These are phyloP conservation scores for Stipa capillata DNA, from an alignment of 176 grass and related monocot genomes.

Conservation along the genomic window DNA sequence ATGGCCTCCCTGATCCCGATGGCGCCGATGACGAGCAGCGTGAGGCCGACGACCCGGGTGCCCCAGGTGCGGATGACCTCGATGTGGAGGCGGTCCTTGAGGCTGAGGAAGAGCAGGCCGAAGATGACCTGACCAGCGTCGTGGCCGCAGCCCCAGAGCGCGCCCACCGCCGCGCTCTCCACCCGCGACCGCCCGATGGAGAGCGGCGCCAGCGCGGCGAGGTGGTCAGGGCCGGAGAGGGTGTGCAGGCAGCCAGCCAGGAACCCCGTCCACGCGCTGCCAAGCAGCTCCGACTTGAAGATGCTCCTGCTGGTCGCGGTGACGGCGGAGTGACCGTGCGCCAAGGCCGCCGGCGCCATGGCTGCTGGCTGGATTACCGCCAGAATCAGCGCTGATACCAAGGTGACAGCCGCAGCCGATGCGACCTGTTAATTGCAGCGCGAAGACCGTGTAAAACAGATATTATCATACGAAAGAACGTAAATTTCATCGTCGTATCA, in stretches of 20 bases:
- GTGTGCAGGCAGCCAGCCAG: conserved; percentile 84
- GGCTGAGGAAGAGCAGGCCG: conserved; percentile 63
- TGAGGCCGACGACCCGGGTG: conserved; percentile 72
- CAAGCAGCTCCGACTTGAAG: conserved; percentile 53
- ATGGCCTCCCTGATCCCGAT: conserved; percentile 68
- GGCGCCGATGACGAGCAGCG: conserved; percentile 65
- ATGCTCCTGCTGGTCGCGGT: conserved; percentile 24
- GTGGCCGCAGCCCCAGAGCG: conserved; percentile 85
- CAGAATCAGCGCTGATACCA: conserved; percentile 16
- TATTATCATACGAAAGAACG: not conserved
- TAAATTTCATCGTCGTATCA: not conserved
- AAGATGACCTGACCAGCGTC: conserved; percentile 70
- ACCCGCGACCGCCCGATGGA: conserved; percentile 61
- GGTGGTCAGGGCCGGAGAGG: conserved; percentile 77
- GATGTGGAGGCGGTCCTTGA: conserved; percentile 62
- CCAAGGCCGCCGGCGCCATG: conserved; percentile 39
- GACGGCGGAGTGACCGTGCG: not conserved
- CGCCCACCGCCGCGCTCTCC: conserved; percentile 66
- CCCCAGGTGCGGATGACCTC: conserved; percentile 79
- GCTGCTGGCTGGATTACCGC: conserved; percentile 22
- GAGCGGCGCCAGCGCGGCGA: conserved; percentile 63
- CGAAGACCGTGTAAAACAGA: no score
- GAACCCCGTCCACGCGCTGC: conserved; percentile 76
- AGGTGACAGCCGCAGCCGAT: not conserved
- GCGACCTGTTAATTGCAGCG: conserved; percentile 23